Evolutionary conservation across 164 flowering plant genomes (phyloP), one percentile per base, ranked within the genome.

Genomic region (Aristolochia californica): DNA sequence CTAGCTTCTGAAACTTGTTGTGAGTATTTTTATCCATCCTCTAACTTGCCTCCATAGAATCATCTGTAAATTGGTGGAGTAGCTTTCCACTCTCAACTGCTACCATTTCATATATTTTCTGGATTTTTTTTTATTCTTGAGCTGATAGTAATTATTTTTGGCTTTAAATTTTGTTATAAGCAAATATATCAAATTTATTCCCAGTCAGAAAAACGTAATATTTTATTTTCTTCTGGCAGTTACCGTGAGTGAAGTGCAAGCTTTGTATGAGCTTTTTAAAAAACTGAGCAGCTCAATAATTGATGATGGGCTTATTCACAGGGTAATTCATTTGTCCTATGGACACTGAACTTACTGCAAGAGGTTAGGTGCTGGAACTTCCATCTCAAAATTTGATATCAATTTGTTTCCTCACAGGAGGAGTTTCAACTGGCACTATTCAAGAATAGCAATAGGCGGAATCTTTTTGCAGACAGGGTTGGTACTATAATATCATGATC

Each of bases 381-480:
- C 7, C 5, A 34, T 34, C 40, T 5, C 40, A 34, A 7, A 0
- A 5, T 28, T 34, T 34, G 48, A 26, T 34, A 2, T 56, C 22
- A 30, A 18, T 26, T 43, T 38, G 57, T 57, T 38, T n/a, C n/a
- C 27, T 48, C 20, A 27, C 78, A 83, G 95, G 95, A 91, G 65
- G 97, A 85, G 57, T 77, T 91, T 59, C 83, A 70, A 61, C 81
- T 83, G 56, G 96, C 96, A 13, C 79, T 91, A 55, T 77, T 87
- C 64, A 71, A 43, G 49, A 77, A 74, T 66, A 79, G 78, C 59
- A 71, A 55, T 16, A 76, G 65, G 65, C 70, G 62, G 51, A 87
- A 80, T 68, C 80, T 91, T 54, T 82, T 87, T 68, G 85, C 85
- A 26, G 88, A 84, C 60, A 80, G 96, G 75, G 67, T 64, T 21